Evolutionary conservation across 1,284 basidiomycete genomes (phyloP), one percentile per base, ranked within the genome.

Genomic region (Puccinia novopanici): DNA sequence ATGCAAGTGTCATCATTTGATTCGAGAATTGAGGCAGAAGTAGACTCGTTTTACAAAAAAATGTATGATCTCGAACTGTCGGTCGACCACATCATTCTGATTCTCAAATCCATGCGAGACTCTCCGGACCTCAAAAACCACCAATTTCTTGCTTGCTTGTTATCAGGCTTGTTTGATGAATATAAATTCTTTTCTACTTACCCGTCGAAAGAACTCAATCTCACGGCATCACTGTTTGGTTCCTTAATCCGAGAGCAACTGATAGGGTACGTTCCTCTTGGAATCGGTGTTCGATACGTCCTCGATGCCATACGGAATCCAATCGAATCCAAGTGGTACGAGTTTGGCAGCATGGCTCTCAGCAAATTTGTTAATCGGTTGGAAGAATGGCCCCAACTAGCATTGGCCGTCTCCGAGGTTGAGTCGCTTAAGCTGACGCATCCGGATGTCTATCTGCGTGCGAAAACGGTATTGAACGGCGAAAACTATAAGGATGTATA

Each of bases 181-280:
- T 98, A 98, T 90, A 95, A 95, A 85, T 99, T 98, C 89, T 98
- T 99, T 90, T 94, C 97, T 85, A 92, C 93, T 74, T 96, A 99
- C 85, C 97, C 97, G 19, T 89, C 93, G 42, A 93, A 94, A 82
- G 95, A 99, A 87, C 89, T 99, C 68, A 91, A 92, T 63, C 95
- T 99, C 91, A 99, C 97, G 0, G 97, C 93, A 71, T 92, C 94
- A 84, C 90, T 99, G 50, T 99, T 99, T 84, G 97, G 97, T 59
- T 95, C 94, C 30, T 90, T 99, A 83, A 97, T 99, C 83, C 94
- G 98, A 85, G 91, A 92, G 84, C 91, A 94, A 84, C 90, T 99
- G 57, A 92, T 99, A 85, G 95, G 98, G 86, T 93, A 93, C 84
- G 94, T 97, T 80, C 94, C 97, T 17, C 91, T 99, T 42, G 94